These are phyloP conservation scores for Rachicladosporium sp. DNA, from an alignment of 2,329 filamentous ascomycete species.

Conservation along the genomic window DNA sequence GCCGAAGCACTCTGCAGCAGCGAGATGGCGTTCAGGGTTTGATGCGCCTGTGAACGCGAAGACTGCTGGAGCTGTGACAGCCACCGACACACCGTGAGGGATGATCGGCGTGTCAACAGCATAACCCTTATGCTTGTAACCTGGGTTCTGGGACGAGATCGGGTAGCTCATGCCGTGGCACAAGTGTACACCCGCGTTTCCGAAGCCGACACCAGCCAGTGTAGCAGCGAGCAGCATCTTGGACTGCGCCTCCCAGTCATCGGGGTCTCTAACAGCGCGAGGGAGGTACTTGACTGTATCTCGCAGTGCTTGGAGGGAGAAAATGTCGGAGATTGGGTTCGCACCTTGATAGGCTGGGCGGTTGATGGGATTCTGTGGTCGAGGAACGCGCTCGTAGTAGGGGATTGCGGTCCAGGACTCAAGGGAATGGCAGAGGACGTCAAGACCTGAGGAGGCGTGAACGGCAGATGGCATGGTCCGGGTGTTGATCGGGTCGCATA, in stretches of 20 bases:
- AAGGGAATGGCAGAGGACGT: constrained; percentile 88
- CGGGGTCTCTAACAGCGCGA: constrained; percentile 71
- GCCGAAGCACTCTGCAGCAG: constrained; percentile 80
- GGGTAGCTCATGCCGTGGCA: constrained; percentile 94
- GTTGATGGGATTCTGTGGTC: constrained; percentile 78
- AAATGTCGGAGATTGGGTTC: constrained; percentile 95
- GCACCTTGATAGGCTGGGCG: constrained; percentile 92
- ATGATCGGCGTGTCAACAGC: constrained; percentile 66
- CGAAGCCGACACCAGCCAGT: constrained; percentile 88
- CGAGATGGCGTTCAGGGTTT: constrained; percentile 83
- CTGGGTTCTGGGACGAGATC: constrained; percentile 87
- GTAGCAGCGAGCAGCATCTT: constrained; percentile 95
- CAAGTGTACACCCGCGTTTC: constrained; percentile 89
- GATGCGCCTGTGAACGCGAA: constrained; percentile 87
- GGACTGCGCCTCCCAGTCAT: constrained; percentile 82
- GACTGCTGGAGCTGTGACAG: constrained; percentile 82
- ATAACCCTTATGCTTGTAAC: constrained; percentile 84
- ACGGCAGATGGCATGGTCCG: constrained; percentile 91
- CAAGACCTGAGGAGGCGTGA: constrained; percentile 79
- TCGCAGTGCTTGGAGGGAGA: constrained; percentile 74
- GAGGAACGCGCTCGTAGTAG: constrained; percentile 70
- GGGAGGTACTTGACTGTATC: constrained; percentile 87
- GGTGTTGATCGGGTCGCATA: constrained; percentile 79
- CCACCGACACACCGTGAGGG: constrained; percentile 90
- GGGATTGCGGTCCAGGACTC: constrained; percentile 98